phyloP scores from a whole-genome alignment of 1,284 basidiomycete genomes.

The Apiotrichum gracile region DNA sequence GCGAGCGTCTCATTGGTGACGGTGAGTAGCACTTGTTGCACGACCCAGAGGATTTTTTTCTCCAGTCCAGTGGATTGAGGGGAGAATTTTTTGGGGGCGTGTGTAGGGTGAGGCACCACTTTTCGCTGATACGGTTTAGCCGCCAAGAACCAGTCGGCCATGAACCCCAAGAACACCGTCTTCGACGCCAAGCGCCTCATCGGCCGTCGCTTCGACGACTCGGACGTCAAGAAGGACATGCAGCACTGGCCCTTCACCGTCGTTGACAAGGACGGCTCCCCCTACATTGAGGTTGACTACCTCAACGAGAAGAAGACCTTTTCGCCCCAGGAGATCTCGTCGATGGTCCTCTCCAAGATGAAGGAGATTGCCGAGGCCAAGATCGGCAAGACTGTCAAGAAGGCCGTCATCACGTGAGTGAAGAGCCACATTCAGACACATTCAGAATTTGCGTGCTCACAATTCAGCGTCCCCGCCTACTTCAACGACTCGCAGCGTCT shows the following conservation, averaged over 20 bases:
- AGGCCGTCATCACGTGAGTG: constrained; percentile 57
- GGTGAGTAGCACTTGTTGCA: constrained; percentile 22
- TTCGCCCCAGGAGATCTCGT: constrained; percentile 72
- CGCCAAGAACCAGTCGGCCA: constrained; percentile 95
- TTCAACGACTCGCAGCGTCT: constrained; percentile 65
- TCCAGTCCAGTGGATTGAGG: no score
- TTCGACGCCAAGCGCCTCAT: constrained; percentile 97
- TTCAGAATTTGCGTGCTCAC: constrained; percentile 9
- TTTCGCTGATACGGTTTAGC: constrained; percentile 47
- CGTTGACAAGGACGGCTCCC: constrained; percentile 56
- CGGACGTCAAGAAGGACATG: constrained; percentile 59
- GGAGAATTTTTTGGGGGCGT: not conserved
- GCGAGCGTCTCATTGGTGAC: constrained; percentile 98
- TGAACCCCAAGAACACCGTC: constrained; percentile 93
- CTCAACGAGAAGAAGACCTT: constrained; percentile 57
- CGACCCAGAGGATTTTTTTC: not conserved
- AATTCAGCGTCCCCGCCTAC: constrained; percentile 61
- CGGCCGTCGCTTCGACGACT: constrained; percentile 82
- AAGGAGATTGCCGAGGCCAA: constrained; percentile 72
- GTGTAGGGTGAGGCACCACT: not conserved
- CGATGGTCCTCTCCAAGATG: constrained; percentile 99
- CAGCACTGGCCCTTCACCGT: constrained; percentile 67
- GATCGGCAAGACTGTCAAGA: constrained; percentile 59
- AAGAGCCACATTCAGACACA: not conserved
- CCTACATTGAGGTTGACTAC: constrained; percentile 57